These are phyloP conservation scores for Pichia phayaonensis DNA, from an alignment of 805 yeast genomes.

Conservation along the genomic window DNA sequence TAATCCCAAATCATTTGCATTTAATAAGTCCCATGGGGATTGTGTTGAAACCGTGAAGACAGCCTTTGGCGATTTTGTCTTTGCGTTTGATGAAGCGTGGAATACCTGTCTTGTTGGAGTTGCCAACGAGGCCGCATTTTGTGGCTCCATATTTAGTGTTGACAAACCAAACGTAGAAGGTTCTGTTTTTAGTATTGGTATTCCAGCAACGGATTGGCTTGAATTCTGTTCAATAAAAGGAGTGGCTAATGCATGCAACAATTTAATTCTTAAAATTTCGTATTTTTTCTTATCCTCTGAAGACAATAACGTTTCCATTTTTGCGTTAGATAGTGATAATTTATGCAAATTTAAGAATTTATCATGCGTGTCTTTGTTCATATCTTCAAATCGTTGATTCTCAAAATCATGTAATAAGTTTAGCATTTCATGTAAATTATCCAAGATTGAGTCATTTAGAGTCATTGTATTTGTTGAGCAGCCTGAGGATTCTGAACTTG, in stretches of 20 bases:
- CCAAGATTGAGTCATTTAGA: not conserved
- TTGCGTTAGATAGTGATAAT: conserved; percentile 39
- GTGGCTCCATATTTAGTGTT: conserved; percentile 9
- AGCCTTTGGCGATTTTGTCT: conserved; percentile 69
- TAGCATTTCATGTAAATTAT: conserved; percentile 5
- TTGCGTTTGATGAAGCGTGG: conserved; percentile 62
- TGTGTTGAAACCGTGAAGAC: conserved; percentile 70
- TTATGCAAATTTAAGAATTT: conserved; percentile 50
- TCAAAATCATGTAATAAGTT: conserved; percentile 1
- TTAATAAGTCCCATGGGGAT: conserved; percentile 73
- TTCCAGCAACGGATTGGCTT: conserved; percentile 17
- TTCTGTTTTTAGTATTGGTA: conserved; percentile 19
- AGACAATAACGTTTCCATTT: conserved; percentile 17
- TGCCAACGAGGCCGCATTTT: conserved; percentile 6
- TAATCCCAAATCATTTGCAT: conserved; percentile 87
- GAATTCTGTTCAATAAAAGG: conserved; percentile 45
- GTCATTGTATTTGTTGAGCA: not conserved
- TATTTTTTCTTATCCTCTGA: conserved; percentile 23
- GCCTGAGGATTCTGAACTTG: conserved; percentile 1
- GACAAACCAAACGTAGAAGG: conserved; percentile 23
- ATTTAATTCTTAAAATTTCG: conserved; percentile 35
- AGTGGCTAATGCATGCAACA: conserved; percentile 58
- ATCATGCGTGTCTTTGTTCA: conserved; percentile 19
- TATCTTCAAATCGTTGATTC: conserved; percentile 8
- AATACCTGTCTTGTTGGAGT: conserved; percentile 27